Base-by-base conservation (phyloP, 139 green algal genomes). In the Chlorella sp. region DNA sequence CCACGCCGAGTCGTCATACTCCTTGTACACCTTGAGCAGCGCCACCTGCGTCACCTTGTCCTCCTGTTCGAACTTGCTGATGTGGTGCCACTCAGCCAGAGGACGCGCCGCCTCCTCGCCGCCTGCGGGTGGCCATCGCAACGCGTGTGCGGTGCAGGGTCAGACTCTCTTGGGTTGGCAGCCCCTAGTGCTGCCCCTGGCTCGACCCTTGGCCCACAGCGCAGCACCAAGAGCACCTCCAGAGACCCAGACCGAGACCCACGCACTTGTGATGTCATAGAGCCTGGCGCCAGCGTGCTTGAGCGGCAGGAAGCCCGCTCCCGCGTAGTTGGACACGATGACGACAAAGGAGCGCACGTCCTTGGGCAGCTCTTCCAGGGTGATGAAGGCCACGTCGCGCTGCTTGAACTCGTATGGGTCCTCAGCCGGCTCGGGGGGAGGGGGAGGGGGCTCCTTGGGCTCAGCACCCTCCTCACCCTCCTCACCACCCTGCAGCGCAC, bases 21-120 rank as follows among this genome's bases (percentile, higher is more conserved):
- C 83, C 75, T 87, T 88, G 83, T 88, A 88, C 50, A 91, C 64
- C 64, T 70, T 70, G 31, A 70, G 64, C 2, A 70, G 32, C 3
- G 31, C 31, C 2, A 70, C 64, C 75, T 81, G 70, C 0, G 32
- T 74, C 10, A 74, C 27, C 20, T 49, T 35, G 6, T 27, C 67
- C 30, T 74, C 69, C 30, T 26, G 1, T 51, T 74, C 69, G 35
- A 55, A 67, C 69, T 67, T 55, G 69, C 31, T 62, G 32, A 55
- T 42, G 51, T 67, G 69, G 32, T 65, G 49, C 51, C 26, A 72
- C n/a, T 72, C 67, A 3, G 49, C 36, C 29, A 72, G 42, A 2
- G 67, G 67, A 24, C 67, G 67, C 17, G 67, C 67, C 5, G 22
- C 42, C 67, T 72, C 67, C 67, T 72, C 67, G 3, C 67, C 61